phyloP scores from a whole-genome alignment of 306 rosid genomes.

The Trichosanthes truncata region DNA sequence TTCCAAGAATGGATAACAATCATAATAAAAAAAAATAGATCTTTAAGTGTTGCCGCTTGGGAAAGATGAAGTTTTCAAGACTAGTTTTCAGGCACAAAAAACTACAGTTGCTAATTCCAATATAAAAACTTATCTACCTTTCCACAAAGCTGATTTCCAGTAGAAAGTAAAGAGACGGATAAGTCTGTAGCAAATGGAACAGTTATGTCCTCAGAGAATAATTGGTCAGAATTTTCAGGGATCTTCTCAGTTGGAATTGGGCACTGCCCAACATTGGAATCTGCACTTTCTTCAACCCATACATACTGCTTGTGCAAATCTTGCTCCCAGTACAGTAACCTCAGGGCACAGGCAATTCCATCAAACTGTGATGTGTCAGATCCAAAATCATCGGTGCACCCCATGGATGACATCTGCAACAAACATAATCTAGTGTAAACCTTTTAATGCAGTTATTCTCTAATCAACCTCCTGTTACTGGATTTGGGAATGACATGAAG shows the following conservation, averaged over 20 bases:
- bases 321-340: slow-evolving; percentile 33
- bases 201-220: slow-evolving; percentile 22
- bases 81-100: not conserved
- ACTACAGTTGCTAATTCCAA: not conserved
- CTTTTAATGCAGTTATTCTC: not conserved
- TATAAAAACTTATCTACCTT: slow-evolving; percentile 35
- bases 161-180: slow-evolving; percentile 10
- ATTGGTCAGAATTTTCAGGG: slow-evolving; percentile 24
- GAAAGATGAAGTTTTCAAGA: not conserved
- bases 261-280: slow-evolving; percentile 39
- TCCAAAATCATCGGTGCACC: slow-evolving; percentile 46
- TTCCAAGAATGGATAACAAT: not conserved
- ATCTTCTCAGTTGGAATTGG: slow-evolving; percentile 35
- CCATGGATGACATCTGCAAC: slow-evolving; percentile 47
- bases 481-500: not conserved
- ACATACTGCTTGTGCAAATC: slow-evolving; percentile 30
- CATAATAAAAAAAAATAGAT: not conserved
- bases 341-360: slow-evolving; percentile 33
- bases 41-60: not conserved
- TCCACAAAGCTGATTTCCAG: slow-evolving; percentile 24
- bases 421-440: slow-evolving; percentile 13
- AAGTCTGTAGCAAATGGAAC: slow-evolving; percentile 18
- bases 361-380: slow-evolving; percentile 33
- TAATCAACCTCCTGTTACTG: not conserved
- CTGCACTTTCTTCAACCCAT: slow-evolving; percentile 25